Conservation (phyloP, 495 filamentous ascomycete species). For the Penicillium egyptiacum region DNA sequence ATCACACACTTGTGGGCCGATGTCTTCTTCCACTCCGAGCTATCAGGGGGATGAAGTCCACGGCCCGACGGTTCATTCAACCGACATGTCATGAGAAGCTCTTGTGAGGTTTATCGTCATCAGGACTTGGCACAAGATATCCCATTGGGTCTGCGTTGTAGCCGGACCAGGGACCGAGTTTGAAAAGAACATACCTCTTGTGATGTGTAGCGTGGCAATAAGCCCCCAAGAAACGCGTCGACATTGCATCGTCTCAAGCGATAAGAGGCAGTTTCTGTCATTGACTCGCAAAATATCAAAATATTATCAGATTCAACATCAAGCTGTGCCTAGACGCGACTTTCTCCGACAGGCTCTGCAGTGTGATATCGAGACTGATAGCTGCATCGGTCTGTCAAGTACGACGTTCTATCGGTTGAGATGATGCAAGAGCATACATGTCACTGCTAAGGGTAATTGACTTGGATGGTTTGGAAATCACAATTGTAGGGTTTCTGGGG, state of each 20-base stretch:
- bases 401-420: background rate
- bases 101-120: constrained; percentile 36
- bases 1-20: constrained; percentile 31
- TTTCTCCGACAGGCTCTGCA: background rate
- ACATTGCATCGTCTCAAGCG: background rate
- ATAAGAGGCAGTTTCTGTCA: background rate
- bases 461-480: no score
- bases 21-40: constrained; percentile 37
- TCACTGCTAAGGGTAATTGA: background rate
- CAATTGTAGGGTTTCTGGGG: background rate
- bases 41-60: constrained; percentile 33
- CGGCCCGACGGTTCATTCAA: constrained; percentile 16
- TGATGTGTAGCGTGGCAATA: background rate
- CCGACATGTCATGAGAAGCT: constrained; percentile 40
- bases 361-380: background rate
- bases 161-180: background rate
- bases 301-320: background rate
- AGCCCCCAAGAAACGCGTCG: no score
- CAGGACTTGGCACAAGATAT: constrained; percentile 18
- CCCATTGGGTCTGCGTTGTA: background rate
- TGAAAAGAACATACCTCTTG: background rate
- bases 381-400: background rate
- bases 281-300: background rate
- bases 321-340: background rate
- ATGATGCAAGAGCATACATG: background rate